Evolutionary conservation across 257 asterid genomes (phyloP).

Genomic region (Dorcoceras hygrometricum): DNA sequence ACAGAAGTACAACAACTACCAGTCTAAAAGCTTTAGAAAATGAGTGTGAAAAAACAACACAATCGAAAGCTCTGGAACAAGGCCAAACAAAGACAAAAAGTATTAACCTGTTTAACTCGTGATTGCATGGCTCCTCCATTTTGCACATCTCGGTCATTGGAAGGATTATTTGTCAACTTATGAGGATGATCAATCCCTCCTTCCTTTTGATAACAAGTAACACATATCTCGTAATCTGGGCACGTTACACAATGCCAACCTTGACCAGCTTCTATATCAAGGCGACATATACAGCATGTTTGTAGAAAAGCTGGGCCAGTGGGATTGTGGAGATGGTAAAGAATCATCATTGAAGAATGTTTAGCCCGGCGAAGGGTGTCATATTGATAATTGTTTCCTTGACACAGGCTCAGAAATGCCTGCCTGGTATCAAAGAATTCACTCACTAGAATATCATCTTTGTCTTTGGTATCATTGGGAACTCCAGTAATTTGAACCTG

Average conservation of each 20-base stretch:
- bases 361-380: conserved; percentile 97
- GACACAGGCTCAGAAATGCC: conserved; percentile 95
- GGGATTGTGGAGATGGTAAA: conserved; percentile 98
- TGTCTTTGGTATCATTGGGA: conserved; percentile 78
- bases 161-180: conserved; percentile 69
- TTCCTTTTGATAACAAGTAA: conserved; percentile 78
- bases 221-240: conserved; percentile 89
- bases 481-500: conserved; percentile 72
- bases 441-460: conserved; percentile 83
- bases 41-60: background rate
- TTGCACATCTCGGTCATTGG: conserved; percentile 84
- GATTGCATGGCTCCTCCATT: conserved; percentile 87
- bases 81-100: background rate
- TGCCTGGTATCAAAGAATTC: conserved; percentile 99
- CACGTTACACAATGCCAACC: conserved; percentile 99
- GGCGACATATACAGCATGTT: conserved; percentile 63
- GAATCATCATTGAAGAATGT: conserved; percentile 98
- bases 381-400: conserved; percentile 96
- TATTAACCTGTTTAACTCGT: conserved; percentile 78
- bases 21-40: background rate
- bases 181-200: conserved; percentile 89
- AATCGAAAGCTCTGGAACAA: background rate
- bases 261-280: conserved; percentile 91
- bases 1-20: background rate
- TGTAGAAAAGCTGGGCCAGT: conserved; percentile 94